phyloP scores from a whole-genome alignment of 2,329 filamentous ascomycete species.

The Ophiosphaerella narmari region DNA sequence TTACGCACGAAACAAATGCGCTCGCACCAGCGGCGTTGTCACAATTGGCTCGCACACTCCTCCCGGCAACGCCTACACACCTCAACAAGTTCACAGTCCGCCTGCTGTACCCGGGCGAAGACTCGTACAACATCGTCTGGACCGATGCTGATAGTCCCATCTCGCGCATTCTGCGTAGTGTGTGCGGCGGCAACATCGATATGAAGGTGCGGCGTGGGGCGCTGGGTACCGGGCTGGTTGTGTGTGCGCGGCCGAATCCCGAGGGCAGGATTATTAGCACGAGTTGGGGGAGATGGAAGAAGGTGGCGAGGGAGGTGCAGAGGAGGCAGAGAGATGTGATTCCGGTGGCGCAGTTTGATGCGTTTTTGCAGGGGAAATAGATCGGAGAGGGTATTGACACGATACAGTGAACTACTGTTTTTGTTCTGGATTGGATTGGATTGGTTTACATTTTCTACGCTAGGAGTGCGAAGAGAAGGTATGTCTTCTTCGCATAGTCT shows the following conservation, averaged over 20 bases:
- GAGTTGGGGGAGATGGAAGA: conserved; percentile 29
- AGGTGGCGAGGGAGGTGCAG: conserved; percentile 2
- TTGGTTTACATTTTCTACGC: conserved; percentile 12
- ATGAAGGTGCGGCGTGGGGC: conserved; percentile 25
- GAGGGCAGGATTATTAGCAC: conserved; percentile 27
- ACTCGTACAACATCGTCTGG: conserved; percentile 47
- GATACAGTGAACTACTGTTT: not conserved
- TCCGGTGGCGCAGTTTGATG: conserved; percentile 3
- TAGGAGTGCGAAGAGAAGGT: conserved; percentile 79
- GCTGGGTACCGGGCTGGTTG: conserved; percentile 16
- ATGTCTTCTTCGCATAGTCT: conserved; percentile 84
- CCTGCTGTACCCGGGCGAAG: conserved; percentile 47
- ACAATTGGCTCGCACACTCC: conserved; percentile 38
- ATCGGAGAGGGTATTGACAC: not conserved
- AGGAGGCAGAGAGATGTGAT: conserved; percentile 1
- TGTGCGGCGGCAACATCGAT: conserved; percentile 44
- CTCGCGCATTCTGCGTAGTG: conserved; percentile 43
- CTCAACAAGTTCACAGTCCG: conserved; percentile 43
- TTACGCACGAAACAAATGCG: conserved; percentile 16
- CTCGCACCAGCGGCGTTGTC: conserved; percentile 36
- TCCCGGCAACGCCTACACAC: conserved; percentile 26
- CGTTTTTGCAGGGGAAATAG: conserved; percentile 3
- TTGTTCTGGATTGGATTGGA: not conserved
- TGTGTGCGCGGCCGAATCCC: conserved; percentile 19
- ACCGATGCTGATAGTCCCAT: conserved; percentile 45